Base-by-base conservation (phyloP, 225 moss, liverwort and hornwort genomes). In the Marchantia polymorpha region DNA sequence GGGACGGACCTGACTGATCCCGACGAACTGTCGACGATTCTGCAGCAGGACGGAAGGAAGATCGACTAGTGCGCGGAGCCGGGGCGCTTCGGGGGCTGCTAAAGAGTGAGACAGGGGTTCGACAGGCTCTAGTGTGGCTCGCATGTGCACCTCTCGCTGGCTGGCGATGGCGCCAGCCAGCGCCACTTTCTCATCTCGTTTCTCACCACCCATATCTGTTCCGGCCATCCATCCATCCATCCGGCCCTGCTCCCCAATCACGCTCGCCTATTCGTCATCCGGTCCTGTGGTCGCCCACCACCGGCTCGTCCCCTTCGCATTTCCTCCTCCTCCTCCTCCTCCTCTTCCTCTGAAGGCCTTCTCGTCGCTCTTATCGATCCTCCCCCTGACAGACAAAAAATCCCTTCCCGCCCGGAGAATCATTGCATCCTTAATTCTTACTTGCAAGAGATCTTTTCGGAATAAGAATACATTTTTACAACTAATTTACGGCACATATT, bases 141-240 rank as follows among this genome's bases (percentile, higher is more conserved):
- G 30, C 58, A 65, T 61, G 10, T 61, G 10, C 76, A 60, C 76
- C 76, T 76, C 76, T 60, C 76, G n/a, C 29, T 74, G 15, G 71
- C 22, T 10, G 47, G 65, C 10, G 4, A 4, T 47, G 69, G 19
- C 7, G 52, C 52, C 26, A 27, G 4, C 15, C 20, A 47, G 19
- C 7, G 52, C 52, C 26, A 27, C 75, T 59, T 75, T 75, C 75
- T 75, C 75, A 75, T 75, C 75, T 75, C 59, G 31, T 75, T 75
- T 75, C 75, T 59, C 58, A 75, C 75, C 75, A 75, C 59, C 75
- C 75, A 75, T 56, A 59, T 75, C 59, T 73, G 52, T 29, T 49
- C 73, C 52, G 50, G 20, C 13, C n/a, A n/a, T n/a, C n/a, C n/a
- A n/a, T n/a, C n/a, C n/a, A n/a, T n/a, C 14, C 46, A 2, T 2